phyloP scores from a whole-genome alignment of 768 basidiomycete genomes.

The Kwoniella europaea region DNA sequence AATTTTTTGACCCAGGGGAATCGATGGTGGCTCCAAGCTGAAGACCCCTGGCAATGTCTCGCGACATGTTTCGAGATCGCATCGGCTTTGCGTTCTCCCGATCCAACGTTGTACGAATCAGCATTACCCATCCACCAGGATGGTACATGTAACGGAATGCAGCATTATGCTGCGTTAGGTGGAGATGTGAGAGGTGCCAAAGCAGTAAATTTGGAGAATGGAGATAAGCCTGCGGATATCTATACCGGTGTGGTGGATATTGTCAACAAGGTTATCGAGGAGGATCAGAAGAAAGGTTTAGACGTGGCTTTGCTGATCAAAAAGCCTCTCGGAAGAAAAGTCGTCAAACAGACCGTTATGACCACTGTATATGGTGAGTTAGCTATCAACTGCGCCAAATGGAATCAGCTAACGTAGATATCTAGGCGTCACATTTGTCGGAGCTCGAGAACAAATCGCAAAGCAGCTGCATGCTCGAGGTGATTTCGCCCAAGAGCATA shows the following conservation, averaged over 20 bases:
- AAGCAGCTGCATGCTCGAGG: conserved; percentile 78
- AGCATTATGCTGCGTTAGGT: conserved; percentile 97
- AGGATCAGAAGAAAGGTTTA: conserved; percentile 54
- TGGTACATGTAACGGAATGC: conserved; percentile 96
- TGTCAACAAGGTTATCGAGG: conserved; percentile 71
- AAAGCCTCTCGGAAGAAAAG: conserved; percentile 85
- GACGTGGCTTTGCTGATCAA: conserved; percentile 67
- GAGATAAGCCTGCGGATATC: conserved; percentile 88
- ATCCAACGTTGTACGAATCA: conserved; percentile 67
- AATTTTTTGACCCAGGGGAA: conserved; percentile 63
- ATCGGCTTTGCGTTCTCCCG: conserved; percentile 73
- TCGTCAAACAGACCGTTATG: conserved; percentile 99
- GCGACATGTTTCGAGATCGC: conserved; percentile 89
- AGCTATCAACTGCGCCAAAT: not conserved
- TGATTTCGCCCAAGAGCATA: conserved; percentile 73
- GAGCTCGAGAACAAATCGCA: conserved; percentile 93
- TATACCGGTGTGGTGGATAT: conserved; percentile 88
- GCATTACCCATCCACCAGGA: conserved; percentile 94
- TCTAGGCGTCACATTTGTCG: conserved; percentile 78
- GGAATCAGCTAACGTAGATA: not conserved
- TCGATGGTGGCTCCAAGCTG: conserved; percentile 87
- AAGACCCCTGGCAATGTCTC: conserved; percentile 97
- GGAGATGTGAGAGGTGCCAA: conserved; percentile 85
- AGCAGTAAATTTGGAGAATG: conserved; percentile 87
- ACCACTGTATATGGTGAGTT: conserved; percentile 87